Evolutionary conservation across 495 filamentous ascomycete species (phyloP), one percentile per base, ranked within the genome.

Genomic region (Pyronema domesticum): DNA sequence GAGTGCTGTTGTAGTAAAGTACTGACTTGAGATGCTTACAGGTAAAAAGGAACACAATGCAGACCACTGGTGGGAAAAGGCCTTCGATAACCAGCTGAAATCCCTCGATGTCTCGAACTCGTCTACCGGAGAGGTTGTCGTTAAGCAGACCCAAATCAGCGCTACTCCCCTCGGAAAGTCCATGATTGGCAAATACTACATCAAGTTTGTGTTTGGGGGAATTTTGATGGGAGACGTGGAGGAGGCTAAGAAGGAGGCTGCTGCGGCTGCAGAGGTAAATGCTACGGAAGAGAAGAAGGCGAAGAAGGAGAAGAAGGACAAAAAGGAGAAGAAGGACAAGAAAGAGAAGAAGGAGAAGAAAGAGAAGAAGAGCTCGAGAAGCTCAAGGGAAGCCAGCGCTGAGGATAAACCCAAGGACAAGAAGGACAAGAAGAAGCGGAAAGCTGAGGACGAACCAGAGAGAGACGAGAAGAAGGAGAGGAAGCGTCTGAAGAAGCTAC

Each of bases 21-120:
- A 30, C 23, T 30, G 23, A 30, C 5, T 2, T 30, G 7, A 46
- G 14, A 37, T 18, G 39, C 23, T 30, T 30, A 42, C 37, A 64
- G 61, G 61, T 13, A 63, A 64, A 36, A 63, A 64, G 37, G 52
- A 64, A 49, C 61, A 64, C 19, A 57, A 58, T 1, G 54, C 62
- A 6, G 62, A 65, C 46, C 58, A 61, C 43, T 65, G 62, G 62
- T 65, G 62, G 62, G 58, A 62, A 34, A 58, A 51, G 34, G 62
- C 62, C 33, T 65, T 65, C 42, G 62, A 65, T 18, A 65, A 61
- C 37, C 58, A 61, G 15, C 62, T 65, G 39, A 65, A 65, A 49
- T 65, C 61, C 8, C 62, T 65, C 34, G 54, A 64, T 14, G 62
- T 65, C 18, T 46, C 58, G 14, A 48, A 46, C 14, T 53, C 56